Base-by-base conservation (phyloP, 208 protist genomes). In the Trypanosomatidae sp. region DNA sequence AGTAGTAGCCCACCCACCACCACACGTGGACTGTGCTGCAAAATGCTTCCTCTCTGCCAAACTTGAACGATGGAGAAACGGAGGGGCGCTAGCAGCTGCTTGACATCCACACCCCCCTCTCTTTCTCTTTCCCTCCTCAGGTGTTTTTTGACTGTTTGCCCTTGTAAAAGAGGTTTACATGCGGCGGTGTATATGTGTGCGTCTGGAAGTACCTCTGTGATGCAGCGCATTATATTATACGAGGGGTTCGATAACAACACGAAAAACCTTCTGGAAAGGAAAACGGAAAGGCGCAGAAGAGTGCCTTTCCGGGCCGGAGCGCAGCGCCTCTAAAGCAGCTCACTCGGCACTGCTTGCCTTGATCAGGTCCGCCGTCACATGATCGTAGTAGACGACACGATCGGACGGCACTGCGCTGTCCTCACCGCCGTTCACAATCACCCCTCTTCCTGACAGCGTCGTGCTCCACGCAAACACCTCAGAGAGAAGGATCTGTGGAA, bases 281-380 rank as follows among this genome's bases (percentile, higher is more conserved):
- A 15, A 33, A 5, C 15, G 50, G 67, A 47, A 46, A 66, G 56
- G 41, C 41, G 17, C 46, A n/a, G 50, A 25, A 19, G 36, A 25
- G 36, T 28, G 53, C 25, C 53, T 8, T 17, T 17, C 62, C 46
- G 22, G 12, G 15, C 8, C 41, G 4, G 7, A 55, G 64, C 5
- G 6, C 10, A 17, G 19, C 28, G 22, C 28, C 9, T 46, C 28
- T 60, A 2, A 9, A 19, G 12, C 13, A 53, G 41, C 58, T 73
- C 56, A 80, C 44, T 80, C 76, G 4, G 62, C 41, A 46, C 77
- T 76, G 49, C 73, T 79, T n/a, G 84, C 72, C 77, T 96, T 96
- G 50, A 96, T 77, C 22, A 96, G 77, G 53, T 96, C 91, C 0
- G 91, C 91, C 6, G 91, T 96, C 55, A 96, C 84, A 69, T 91